phyloP scores from a whole-genome alignment of 23 red algal genomes.

The Gracilaria caudata region DNA sequence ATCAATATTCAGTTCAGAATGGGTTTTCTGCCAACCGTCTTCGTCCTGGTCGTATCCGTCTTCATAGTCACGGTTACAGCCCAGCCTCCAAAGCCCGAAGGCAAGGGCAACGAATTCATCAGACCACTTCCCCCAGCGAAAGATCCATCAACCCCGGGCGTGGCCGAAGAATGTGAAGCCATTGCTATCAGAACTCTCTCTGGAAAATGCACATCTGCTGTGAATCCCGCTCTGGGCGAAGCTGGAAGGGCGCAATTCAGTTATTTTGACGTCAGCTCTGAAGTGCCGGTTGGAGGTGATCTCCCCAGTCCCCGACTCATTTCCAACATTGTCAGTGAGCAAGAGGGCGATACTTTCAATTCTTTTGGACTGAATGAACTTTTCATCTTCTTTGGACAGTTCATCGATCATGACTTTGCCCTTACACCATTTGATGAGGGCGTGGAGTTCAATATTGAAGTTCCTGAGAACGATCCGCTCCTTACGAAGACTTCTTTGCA shows the following conservation, averaged over 20 bases:
- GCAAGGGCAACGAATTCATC: neutral
- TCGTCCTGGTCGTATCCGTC: neutral
- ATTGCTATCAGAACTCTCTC: constrained; percentile 16
- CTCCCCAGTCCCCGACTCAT: constrained; percentile 38
- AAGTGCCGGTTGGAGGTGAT: constrained; percentile 15
- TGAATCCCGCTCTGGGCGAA: neutral
- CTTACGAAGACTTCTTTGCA: neutral
- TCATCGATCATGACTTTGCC: constrained; percentile 60
- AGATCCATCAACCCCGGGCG: neutral
- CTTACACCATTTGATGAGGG: constrained; percentile 15
- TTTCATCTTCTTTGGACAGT: constrained; percentile 59
- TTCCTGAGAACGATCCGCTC: constrained; percentile 5
- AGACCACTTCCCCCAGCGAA: constrained; percentile 11
- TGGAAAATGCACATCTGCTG: constrained; percentile 15
- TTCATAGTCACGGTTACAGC: neutral
- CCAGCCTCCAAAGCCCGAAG: neutral
- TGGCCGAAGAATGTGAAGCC: constrained; percentile 3
- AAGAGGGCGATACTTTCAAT: constrained; percentile 5
- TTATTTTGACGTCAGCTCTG: constrained; percentile 19
- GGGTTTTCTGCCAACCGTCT: neutral
- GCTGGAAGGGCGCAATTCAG: constrained; percentile 18
- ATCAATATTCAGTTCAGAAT: neutral
- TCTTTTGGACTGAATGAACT: constrained; percentile 46
- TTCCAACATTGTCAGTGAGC: constrained; percentile 37
- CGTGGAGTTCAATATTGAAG: constrained; percentile 9